These are phyloP conservation scores for Annulohypoxylon bovei DNA, from an alignment of 495 filamentous ascomycete species.

Conservation along the genomic window DNA sequence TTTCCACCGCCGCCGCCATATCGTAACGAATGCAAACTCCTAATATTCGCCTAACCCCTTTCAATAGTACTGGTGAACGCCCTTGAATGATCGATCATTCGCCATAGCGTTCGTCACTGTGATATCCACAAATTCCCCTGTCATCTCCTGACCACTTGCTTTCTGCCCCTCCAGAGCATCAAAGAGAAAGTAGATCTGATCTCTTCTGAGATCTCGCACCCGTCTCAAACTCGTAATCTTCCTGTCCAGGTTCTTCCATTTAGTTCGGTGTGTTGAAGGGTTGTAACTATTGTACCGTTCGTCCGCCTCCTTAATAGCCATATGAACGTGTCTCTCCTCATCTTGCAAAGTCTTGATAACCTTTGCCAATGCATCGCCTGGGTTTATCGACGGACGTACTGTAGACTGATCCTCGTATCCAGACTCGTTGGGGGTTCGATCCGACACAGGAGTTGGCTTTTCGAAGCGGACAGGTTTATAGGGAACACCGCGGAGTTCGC, in stretches of 20 bases:
- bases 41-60: background rate
- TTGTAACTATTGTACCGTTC: constrained; percentile 73
- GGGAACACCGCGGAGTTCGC: constrained; percentile 35
- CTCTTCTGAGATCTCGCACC: constrained; percentile 79
- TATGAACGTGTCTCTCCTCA: constrained; percentile 82
- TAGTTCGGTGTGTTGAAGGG: constrained; percentile 69
- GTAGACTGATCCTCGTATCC: constrained; percentile 75
- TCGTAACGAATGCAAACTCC: constrained; percentile 13
- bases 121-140: constrained; percentile 71
- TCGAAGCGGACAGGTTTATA: constrained; percentile 70
- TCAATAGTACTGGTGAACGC: constrained; percentile 46
- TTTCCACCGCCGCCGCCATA: background rate
- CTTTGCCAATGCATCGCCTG: constrained; percentile 77
- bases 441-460: constrained; percentile 76
- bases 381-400: constrained; percentile 77
- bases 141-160: constrained; percentile 70
- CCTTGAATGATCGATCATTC: constrained; percentile 53
- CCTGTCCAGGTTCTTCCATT: constrained; percentile 69
- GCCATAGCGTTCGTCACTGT: constrained; percentile 61
- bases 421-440: constrained; percentile 57
- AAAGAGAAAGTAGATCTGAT: constrained; percentile 87
- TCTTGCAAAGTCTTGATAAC: constrained; percentile 84
- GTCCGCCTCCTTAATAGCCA: constrained; percentile 68
- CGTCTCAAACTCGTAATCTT: constrained; percentile 72
- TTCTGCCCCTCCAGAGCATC: constrained; percentile 90